Evolutionary conservation across 2,329 filamentous ascomycete genomes (phyloP), one percentile per base, ranked within the genome.

Genomic region (Pseudogymnoascus sp.): DNA sequence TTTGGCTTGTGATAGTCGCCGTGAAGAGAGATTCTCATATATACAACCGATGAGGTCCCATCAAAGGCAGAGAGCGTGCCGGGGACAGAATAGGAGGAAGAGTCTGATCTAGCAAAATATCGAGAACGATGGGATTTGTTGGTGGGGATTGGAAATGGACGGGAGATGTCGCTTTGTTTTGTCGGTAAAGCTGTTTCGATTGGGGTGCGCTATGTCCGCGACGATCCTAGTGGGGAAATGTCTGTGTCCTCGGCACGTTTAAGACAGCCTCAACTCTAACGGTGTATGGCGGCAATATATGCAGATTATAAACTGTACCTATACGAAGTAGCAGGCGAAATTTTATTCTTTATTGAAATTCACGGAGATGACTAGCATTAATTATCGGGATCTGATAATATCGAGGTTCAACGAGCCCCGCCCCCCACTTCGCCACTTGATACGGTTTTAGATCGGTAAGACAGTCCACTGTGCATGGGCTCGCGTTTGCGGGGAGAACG

Each of bases 161-260:
- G 28, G 50, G 50, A 57, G 50, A 21, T 57, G 50, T 57, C 50
- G 28, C 50, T 57, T 57, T 57, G 50, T 57, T 57, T 33, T 35
- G 50, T 57, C 50, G 50, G 50, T 57, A 57, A 57, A 21, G 28
- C 50, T 28, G 50, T 57, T 57, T 57, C 28, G 50, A 57, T 57
- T 11, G 17, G 50, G 50, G 50, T 57, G 26, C 50, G 50, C 28
- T 57, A 57, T 57, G 50, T 57, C 50, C 50, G 50, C 50, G 50
- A 57, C 50, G 50, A 57, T 57, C 50, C 50, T 57, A 57, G 50
- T 57, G 50, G 50, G 50, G 50, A 57, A 57, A 21, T 26, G 50
- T 35, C 28, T 21, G 28, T 57, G 50, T 57, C 50, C 50, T 57
- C 50, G 50, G 50, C 50, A 57, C 50, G 50, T 57, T 57, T 57